Base-by-base conservation (phyloP, 805 yeast species). In the Lipomyces yamadae region DNA sequence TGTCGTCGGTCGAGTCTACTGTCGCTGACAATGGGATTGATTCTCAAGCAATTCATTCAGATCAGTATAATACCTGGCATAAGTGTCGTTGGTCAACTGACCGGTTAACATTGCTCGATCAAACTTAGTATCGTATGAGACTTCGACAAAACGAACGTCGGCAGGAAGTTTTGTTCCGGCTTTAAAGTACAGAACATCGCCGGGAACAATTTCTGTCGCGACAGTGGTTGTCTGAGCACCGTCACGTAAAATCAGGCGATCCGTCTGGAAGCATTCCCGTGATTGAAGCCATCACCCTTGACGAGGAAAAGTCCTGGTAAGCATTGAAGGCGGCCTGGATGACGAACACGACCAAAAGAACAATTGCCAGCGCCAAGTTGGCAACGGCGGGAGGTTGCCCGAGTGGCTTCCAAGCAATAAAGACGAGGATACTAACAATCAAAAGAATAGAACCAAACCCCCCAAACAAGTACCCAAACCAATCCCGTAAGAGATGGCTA, bases 261-360 rank as follows among this genome's bases (percentile, higher is more conserved):
- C 79, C 79, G 6, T 83, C 80, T 7, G 83, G 78, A 18, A 83
- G 73, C 81, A 83, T 76, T 60, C 74, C 73, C 66, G 77, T 77
- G 63, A 83, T 83, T 2, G 85, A 81, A 45, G 79, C 80, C 85
- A 83, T 81, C 57, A 82, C 84, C 59, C 78, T 77, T 5, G 84
- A 79, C 52, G 83, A 78, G 4, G 84, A 81, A 72, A 74, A 82
- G 69, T 83, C 86, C 69, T 83, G 85, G 72, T 78, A 77, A 62
- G 81, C 82, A 72, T 81, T 81, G 74, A 83, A 81, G 5, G 68
- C 62, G 1, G 84, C 85, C 73, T 82, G 85, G 11, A 37, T 37
- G 3, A 80, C 64, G 13, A 80, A 30, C 65, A 83, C 81, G 7
- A 82, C 82, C 13, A 76, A 70, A 13, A 82, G 73, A 39, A 83